Evolutionary conservation across 768 basidiomycete genomes (phyloP).

Genomic region (Daedaleopsis nitida): DNA sequence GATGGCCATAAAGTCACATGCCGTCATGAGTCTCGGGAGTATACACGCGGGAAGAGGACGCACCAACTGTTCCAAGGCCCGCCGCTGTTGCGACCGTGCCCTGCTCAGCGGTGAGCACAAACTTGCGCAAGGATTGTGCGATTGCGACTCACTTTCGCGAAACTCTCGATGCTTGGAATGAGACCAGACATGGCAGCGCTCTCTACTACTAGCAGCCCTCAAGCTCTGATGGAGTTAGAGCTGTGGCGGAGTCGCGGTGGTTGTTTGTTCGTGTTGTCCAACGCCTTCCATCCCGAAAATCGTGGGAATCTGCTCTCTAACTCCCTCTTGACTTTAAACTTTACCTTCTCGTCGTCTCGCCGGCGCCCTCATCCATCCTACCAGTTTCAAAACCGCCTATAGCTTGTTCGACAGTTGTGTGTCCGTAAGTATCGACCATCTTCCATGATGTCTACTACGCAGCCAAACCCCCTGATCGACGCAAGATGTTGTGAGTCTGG

Average conservation of each 20-base stretch:
- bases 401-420: no score
- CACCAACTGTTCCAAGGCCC: conserved; percentile 39
- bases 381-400: no score
- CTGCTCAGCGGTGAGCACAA: conserved; percentile 23
- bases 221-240: neutral
- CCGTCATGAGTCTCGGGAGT: neutral
- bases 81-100: conserved; percentile 40
- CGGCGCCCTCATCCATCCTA: no score
- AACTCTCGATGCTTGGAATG: conserved; percentile 44
- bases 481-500: no score
- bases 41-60: conserved; percentile 4
- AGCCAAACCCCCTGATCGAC: no score
- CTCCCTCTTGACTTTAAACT: no score
- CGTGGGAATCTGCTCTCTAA: conserved; percentile 1
- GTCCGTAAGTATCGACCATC: no score
- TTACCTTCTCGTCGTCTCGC: no score
- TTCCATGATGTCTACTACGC: no score
- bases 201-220: neutral
- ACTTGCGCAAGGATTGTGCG: neutral
- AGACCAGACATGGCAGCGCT: conserved; percentile 37
- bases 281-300: neutral
- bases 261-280: conserved; percentile 13
- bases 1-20: neutral
- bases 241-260: neutral
- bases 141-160: conserved; percentile 43